Percentiles rank a stretch among this genome's conserved stretches.
These are phyloP conservation scores for Lasiosphaeria ovina DNA, from an alignment of 495 filamentous ascomycete genomes.

Conservation along the genomic window DNA sequence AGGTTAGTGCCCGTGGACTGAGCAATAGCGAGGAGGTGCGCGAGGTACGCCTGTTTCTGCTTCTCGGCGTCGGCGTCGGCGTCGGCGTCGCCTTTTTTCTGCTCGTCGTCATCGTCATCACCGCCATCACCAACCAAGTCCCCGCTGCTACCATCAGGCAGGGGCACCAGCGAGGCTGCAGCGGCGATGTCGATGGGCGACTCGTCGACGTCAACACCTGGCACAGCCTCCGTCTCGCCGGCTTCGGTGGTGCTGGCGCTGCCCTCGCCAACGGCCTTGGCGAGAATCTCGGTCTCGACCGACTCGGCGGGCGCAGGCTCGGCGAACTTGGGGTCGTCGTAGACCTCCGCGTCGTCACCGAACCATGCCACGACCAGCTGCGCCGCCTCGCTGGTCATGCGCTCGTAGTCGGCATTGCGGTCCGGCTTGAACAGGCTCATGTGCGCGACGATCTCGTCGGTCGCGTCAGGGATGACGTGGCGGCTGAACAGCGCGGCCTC, in stretches of 20 bases:
- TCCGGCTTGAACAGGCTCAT: slow-evolving; percentile 76
- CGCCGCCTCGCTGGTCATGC: slow-evolving; percentile 64
- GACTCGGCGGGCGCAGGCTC: slow-evolving; percentile 26
- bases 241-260: slow-evolving; percentile 7
- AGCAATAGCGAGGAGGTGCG: slow-evolving; percentile 46
- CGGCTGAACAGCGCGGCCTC: slow-evolving; percentile 50
- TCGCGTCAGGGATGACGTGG: slow-evolving; percentile 66
- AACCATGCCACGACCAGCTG: slow-evolving; percentile 56
- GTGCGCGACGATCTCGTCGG: slow-evolving; percentile 83
- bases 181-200: slow-evolving; percentile 49
- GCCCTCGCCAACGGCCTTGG: slow-evolving; percentile 37
- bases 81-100: background rate
- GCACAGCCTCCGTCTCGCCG: slow-evolving; percentile 27
- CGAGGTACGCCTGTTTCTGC: slow-evolving; percentile 41
- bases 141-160: slow-evolving; percentile 31
- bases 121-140: slow-evolving; percentile 19
- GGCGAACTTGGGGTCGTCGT: slow-evolving; percentile 42
- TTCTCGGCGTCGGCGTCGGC: slow-evolving; percentile 9
- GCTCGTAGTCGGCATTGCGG: slow-evolving; percentile 73
- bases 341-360: slow-evolving; percentile 40
- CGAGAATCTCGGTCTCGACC: slow-evolving; percentile 35
- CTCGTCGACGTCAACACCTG: slow-evolving; percentile 26
- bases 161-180: slow-evolving; percentile 41
- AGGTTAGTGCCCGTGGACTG: slow-evolving; percentile 41
- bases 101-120: slow-evolving; percentile 16